These are phyloP conservation scores for Bryoerythrophyllum caledonicum DNA, from an alignment of 225 moss, liverwort and hornwort species.

Conservation along the genomic window DNA sequence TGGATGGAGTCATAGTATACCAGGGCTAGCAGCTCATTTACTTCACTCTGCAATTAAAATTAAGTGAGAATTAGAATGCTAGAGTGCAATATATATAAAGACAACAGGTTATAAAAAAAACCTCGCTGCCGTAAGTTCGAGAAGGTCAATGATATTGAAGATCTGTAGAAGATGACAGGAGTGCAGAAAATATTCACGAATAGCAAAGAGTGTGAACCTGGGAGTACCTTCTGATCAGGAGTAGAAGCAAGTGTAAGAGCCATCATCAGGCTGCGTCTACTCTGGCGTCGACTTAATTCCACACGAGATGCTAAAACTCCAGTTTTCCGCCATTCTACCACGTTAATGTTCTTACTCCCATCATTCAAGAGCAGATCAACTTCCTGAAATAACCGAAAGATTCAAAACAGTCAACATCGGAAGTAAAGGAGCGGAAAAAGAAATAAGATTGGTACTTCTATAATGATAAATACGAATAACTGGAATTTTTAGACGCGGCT, in stretches of 20 bases:
- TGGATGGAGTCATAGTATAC: conserved; percentile 94
- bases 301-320: conserved; percentile 69
- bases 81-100: conserved; percentile 4
- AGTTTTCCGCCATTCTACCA: conserved; percentile 85
- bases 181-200: conserved; percentile 5
- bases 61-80: conserved; percentile 19
- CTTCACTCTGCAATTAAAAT: conserved; percentile 74
- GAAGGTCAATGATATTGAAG: conserved; percentile 18
- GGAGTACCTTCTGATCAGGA: conserved; percentile 78
- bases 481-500: conserved; percentile 6
- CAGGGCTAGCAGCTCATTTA: conserved; percentile 90
- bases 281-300: conserved; percentile 80
- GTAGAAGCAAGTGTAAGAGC: conserved; percentile 73
- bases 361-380: conserved; percentile 94
- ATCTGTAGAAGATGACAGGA: conserved; percentile 18
- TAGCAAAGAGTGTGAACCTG: conserved; percentile 15
- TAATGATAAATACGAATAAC: not conserved
- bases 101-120: conserved; percentile 19
- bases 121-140: conserved; percentile 6
- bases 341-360: conserved; percentile 95
- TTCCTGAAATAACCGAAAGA: conserved; percentile 56
- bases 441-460: not conserved
- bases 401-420: conserved; percentile 14
- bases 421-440: conserved; percentile 9
- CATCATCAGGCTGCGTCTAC: conserved; percentile 87